A percentile compares a stretch with the other conserved stretches of the same genome.
These are phyloP conservation scores for Cornus kousa DNA, from an alignment of 148 eudicot genomes.

Conservation along the genomic window DNA sequence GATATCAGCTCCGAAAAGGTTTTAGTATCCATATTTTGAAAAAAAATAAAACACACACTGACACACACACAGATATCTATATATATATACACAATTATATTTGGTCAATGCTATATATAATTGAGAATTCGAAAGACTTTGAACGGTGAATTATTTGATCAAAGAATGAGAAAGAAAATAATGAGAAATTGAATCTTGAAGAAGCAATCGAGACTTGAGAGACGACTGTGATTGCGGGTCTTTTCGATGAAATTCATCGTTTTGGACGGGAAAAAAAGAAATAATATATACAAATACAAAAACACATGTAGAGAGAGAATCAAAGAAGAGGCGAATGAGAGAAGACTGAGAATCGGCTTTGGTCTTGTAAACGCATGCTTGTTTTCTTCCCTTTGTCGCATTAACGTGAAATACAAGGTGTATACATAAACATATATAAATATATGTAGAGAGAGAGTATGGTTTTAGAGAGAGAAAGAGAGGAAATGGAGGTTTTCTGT, in stretches of 20 bases:
- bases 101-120: background rate
- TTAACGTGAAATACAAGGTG: slow-evolving; percentile 8
- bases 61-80: background rate
- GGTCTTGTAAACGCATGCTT: background rate
- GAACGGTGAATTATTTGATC: background rate
- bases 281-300: background rate
- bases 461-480: background rate
- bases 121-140: background rate
- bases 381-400: slow-evolving; percentile 5
- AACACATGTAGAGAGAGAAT: background rate
- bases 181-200: background rate
- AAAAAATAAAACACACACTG: no score
- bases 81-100: no score
- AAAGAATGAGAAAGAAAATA: no score
- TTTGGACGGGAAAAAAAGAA: background rate
- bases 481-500: background rate
- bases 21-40: slow-evolving; percentile 15
- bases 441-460: background rate
- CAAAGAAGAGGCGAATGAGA: background rate
- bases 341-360: background rate
- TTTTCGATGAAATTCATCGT: background rate
- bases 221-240: background rate
- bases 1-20: slow-evolving; percentile 36
- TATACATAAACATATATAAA: background rate
- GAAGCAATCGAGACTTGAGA: background rate